Evolutionary conservation across 1,284 basidiomycete genomes (phyloP).

Genomic region (Sanguinoderma infundibulare): DNA sequence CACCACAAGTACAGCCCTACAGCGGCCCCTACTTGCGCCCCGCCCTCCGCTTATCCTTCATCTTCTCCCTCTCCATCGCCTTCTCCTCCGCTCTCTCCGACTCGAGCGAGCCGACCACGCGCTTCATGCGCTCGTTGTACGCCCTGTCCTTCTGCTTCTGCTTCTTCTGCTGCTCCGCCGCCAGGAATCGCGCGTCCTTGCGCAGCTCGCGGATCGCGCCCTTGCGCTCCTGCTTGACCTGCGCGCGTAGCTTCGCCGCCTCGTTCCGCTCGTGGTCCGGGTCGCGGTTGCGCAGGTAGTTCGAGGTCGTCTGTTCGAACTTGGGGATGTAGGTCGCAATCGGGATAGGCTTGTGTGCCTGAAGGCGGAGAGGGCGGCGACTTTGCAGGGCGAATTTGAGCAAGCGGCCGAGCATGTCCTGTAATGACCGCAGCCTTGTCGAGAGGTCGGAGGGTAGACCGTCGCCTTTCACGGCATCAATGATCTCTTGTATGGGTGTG

Average conservation of each 20-base stretch:
- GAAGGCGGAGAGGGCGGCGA: conserved; percentile 83
- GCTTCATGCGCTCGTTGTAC: conserved; percentile 84
- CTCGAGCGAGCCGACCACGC: conserved; percentile 83
- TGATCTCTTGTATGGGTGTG: conserved; percentile 63
- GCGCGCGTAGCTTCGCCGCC: conserved; percentile 82
- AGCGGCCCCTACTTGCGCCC: conserved; percentile 58
- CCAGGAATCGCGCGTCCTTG: conserved; percentile 95
- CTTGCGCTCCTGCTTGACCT: conserved; percentile 96
- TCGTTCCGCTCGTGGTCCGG: conserved; percentile 94
- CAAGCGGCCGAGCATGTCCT: conserved; percentile 55
- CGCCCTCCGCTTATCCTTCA: conserved; percentile 74
- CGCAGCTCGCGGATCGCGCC: conserved; percentile 96
- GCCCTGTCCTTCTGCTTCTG: conserved; percentile 82
- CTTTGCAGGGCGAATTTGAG: conserved; percentile 76
- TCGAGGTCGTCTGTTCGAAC: conserved; percentile 87
- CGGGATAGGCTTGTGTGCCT: conserved; percentile 96
- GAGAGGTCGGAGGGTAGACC: conserved; percentile 53
- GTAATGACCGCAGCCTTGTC: conserved; percentile 25
- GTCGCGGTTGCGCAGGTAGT: conserved; percentile 83
- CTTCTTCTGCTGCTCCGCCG: conserved; percentile 83
- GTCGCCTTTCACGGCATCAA: conserved; percentile 57
- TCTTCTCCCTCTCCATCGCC: conserved; percentile 84
- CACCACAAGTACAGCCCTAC: background rate
- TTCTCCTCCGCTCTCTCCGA: conserved; percentile 96
- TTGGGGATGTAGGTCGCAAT: conserved; percentile 94